Percentiles rank a stretch among this genome's conserved stretches.
These are phyloP conservation scores for Hypseocharis bilobata DNA, from an alignment of 441 rosid species.

Conservation along the genomic window DNA sequence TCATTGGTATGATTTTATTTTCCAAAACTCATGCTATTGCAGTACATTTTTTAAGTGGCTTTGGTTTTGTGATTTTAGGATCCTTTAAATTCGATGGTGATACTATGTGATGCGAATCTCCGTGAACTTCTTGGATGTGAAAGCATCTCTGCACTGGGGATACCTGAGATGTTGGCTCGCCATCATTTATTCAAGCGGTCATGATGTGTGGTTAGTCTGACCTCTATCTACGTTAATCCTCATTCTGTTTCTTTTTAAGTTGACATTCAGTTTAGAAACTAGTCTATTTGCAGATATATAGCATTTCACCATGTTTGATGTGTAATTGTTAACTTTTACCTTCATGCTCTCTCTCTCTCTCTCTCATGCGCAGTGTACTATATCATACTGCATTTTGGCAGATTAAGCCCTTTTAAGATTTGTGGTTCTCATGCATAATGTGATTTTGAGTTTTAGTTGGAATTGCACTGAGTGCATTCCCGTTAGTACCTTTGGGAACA, in stretches of 20 bases:
- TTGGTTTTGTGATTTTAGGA: conserved; percentile 34
- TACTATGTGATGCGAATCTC: conserved; percentile 73
- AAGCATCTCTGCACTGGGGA: conserved; percentile 74
- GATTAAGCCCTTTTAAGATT: too few relatives aligned
- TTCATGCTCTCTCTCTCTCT: too few relatives aligned
- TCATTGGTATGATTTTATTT: neutral
- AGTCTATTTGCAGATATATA: neutral
- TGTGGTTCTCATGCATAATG: too few relatives aligned
- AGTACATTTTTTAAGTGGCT: conserved; percentile 5
- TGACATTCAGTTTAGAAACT: neutral
- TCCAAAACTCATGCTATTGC: neutral
- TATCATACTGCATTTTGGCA: too few relatives aligned
- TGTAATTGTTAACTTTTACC: too few relatives aligned
- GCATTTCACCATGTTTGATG: neutral
- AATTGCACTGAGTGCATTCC: too few relatives aligned
- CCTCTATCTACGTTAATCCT: neutral
- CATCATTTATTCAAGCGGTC: conserved; percentile 55
- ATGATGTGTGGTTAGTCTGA: conserved; percentile 24
- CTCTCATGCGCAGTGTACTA: too few relatives aligned
- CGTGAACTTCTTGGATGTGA: conserved; percentile 75
- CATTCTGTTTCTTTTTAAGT: neutral
- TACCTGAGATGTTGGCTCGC: conserved; percentile 51
- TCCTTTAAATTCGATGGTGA: conserved; percentile 62
- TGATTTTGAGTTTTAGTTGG: too few relatives aligned
- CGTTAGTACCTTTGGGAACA: too few relatives aligned